These are phyloP conservation scores for Daldinia decipiens DNA, from an alignment of 495 filamentous ascomycete species.

Conservation along the genomic window DNA sequence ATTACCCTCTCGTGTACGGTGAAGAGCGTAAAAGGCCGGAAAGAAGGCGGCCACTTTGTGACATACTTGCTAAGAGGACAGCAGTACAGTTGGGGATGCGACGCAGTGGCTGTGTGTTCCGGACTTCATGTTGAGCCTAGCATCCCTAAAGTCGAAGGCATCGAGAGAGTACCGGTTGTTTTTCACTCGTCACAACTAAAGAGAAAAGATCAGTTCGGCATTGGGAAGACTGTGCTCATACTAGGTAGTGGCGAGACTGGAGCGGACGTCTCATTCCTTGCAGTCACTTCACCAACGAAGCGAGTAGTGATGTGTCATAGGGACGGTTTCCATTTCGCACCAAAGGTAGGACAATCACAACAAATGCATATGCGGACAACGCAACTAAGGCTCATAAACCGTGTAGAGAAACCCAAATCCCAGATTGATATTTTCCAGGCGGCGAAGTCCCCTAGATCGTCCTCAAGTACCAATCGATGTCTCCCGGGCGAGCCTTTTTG, in stretches of 20 bases:
- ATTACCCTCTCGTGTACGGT: conserved; percentile 51
- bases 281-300: conserved; percentile 52
- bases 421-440: conserved; percentile 27
- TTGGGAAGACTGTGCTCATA: conserved; percentile 49
- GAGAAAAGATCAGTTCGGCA: conserved; percentile 48
- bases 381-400: conserved; percentile 9
- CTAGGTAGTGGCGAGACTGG: conserved; percentile 54
- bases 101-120: conserved; percentile 53
- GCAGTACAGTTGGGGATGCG: conserved; percentile 46
- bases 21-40: conserved; percentile 21
- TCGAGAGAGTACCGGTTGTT: conserved; percentile 48
- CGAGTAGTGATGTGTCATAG: conserved; percentile 55
- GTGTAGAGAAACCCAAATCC: conserved; percentile 43
- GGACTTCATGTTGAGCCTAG: conserved; percentile 52
- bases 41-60: conserved; percentile 40
- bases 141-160: conserved; percentile 50
- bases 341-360: conserved; percentile 43
- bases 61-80: conserved; percentile 23
- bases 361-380: conserved; percentile 10
- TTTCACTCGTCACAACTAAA: conserved; percentile 55
- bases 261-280: conserved; percentile 53
- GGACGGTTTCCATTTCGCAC: conserved; percentile 51
- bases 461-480: conserved; percentile 57
- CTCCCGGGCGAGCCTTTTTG: conserved; percentile 57
- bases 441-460: conserved; percentile 27